A percentile compares a stretch with the other conserved stretches of the same genome.
These are phyloP conservation scores for Saraca asoca DNA, from an alignment of 331 rosid species.

Conservation along the genomic window DNA sequence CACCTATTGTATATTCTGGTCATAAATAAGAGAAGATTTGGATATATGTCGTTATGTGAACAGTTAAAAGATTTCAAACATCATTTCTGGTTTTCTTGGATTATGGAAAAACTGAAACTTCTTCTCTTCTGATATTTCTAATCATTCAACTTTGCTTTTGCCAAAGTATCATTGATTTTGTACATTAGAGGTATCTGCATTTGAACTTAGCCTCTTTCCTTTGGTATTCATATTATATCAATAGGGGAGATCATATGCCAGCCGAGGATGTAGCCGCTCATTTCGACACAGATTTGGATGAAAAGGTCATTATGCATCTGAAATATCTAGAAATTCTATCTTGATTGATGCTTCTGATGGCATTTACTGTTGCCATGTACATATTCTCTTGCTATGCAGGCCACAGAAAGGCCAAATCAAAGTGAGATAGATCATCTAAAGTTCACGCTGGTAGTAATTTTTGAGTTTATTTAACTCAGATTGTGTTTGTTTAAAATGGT, in stretches of 20 bases:
- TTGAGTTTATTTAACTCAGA: slow-evolving; percentile 27
- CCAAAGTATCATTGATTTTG: neutral
- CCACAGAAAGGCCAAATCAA: slow-evolving; percentile 49
- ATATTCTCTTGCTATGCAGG: slow-evolving; percentile 47
- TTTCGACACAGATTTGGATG: slow-evolving; percentile 42
- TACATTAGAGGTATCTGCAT: neutral
- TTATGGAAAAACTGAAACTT: neutral
- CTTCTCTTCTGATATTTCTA: neutral
- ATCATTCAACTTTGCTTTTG: neutral
- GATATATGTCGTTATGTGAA: neutral
- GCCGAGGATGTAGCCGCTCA: slow-evolving; percentile 44
- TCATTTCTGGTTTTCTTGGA: neutral
- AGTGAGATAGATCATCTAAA: slow-evolving; percentile 69
- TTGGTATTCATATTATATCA: slow-evolving; percentile 28
- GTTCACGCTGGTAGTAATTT: slow-evolving; percentile 72
- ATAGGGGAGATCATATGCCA: slow-evolving; percentile 54
- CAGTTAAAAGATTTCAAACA: neutral
- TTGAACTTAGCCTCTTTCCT: neutral
- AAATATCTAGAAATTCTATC: slow-evolving; percentile 22
- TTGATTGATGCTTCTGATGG: slow-evolving; percentile 31
- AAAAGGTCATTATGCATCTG: slow-evolving; percentile 51
- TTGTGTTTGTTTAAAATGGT: slow-evolving; percentile 11
- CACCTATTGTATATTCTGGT: neutral
- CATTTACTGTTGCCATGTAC: slow-evolving; percentile 33
- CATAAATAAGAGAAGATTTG: neutral